A percentile compares a stretch with the other conserved stretches of the same genome.
Conservation (phyloP, 306 rosid genomes). For the Rosa chinensis region DNA sequence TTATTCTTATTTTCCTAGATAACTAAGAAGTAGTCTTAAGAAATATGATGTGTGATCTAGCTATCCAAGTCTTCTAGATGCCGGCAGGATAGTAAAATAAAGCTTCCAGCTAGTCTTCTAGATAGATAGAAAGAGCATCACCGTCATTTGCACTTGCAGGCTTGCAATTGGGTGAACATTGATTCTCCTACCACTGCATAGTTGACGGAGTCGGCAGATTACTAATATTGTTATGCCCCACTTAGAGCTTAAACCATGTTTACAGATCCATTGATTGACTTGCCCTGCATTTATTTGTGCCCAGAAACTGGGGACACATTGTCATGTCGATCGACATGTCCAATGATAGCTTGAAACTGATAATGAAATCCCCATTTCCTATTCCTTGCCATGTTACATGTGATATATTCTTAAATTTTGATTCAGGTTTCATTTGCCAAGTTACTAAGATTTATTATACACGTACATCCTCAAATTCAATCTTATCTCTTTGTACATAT, state of each 20-base stretch:
- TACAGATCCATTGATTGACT: neutral
- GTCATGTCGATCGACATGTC: neutral
- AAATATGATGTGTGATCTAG: neutral
- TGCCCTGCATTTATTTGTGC: neutral
- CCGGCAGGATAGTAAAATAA: neutral
- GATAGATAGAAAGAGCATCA: neutral
- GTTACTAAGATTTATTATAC: neutral
- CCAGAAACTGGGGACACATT: neutral
- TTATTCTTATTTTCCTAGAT: neutral
- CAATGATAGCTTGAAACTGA: neutral
- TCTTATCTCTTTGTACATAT: neutral
- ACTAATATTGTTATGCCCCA: neutral
- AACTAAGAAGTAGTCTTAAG: neutral
- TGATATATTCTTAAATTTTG: neutral
- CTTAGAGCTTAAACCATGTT: neutral
- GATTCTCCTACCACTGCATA: neutral
- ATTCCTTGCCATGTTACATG: neutral
- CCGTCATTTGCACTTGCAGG: neutral
- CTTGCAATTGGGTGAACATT: neutral
- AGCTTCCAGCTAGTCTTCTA: neutral
- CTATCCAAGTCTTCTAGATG: neutral
- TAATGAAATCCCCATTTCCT: neutral
- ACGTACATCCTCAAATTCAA: neutral
- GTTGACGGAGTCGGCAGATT: neutral
- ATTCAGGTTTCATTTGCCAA: neutral